A percentile compares a stretch with the other conserved stretches of the same genome.
Conservation (phyloP, 2,329 filamentous ascomycete species). For the Trichoderma gracile region DNA sequence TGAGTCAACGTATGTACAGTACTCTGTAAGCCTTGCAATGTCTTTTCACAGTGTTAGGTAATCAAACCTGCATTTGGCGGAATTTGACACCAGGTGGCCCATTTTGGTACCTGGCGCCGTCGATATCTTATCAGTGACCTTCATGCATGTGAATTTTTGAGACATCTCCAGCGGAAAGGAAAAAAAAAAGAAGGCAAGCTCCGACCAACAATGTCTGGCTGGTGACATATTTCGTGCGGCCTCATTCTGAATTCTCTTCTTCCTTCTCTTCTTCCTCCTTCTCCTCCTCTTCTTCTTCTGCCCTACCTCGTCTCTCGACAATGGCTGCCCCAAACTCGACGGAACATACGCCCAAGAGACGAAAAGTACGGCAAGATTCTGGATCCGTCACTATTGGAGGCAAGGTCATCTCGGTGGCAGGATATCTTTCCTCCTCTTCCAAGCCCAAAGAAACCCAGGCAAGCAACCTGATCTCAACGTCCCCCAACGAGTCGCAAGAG, state of each 20-base stretch:
- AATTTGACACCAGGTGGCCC: too few relatives aligned
- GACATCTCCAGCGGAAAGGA: not conserved
- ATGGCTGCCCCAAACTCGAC: constrained; percentile 35
- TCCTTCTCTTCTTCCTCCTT: not conserved
- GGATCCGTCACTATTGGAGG: constrained; percentile 50
- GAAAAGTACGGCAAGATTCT: constrained; percentile 37
- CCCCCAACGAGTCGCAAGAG: not conserved
- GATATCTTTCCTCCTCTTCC: constrained; percentile 46
- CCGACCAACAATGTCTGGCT: not conserved
- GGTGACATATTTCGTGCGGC: too few relatives aligned
- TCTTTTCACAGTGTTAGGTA: too few relatives aligned
- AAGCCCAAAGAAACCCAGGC: constrained; percentile 33
- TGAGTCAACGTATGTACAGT: not conserved
- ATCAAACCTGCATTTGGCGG: too few relatives aligned
- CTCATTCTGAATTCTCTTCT: too few relatives aligned
- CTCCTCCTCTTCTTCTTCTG: not conserved
- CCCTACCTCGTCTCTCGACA: not conserved
- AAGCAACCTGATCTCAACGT: constrained; percentile 1
- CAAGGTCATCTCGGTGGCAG: constrained; percentile 52
- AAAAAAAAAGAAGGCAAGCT: too few relatives aligned
- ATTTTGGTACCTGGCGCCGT: too few relatives aligned
- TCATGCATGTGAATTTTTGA: constrained; percentile 21
- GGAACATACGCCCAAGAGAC: constrained; percentile 41
- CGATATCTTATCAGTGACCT: too few relatives aligned
- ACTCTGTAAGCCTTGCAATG: not conserved